Conservation (phyloP, 2,329 filamentous ascomycete genomes). For the Orbilia javanica region DNA sequence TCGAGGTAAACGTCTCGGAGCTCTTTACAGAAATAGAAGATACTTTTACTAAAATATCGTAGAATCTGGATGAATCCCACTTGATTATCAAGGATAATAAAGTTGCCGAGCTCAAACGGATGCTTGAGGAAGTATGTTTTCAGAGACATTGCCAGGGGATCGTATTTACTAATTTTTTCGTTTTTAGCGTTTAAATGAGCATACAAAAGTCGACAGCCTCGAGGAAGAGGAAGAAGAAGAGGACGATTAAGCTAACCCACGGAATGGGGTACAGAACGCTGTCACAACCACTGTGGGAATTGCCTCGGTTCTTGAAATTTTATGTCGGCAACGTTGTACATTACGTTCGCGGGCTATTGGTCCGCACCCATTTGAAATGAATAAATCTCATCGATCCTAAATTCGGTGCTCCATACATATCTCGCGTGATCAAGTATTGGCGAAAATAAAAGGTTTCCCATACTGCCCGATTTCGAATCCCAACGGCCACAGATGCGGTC, state of each 20-base stretch:
- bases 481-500: not conserved
- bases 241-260: conserved; percentile 31
- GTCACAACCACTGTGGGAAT: not conserved
- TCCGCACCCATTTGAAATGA: not conserved
- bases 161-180: not conserved
- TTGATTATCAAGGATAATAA: conserved; percentile 62
- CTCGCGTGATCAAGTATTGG: conserved; percentile 6
- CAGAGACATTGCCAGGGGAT: not conserved
- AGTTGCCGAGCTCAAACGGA: conserved; percentile 61
- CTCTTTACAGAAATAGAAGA: not conserved
- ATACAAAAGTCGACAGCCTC: conserved; percentile 55
- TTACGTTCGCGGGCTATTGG: conserved; percentile 9
- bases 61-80: conserved; percentile 61
- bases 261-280: not conserved
- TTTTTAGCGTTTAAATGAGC: conserved; percentile 49
- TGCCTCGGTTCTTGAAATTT: not conserved
- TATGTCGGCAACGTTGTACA: conserved; percentile 7
- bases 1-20: conserved; percentile 48
- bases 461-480: not conserved
- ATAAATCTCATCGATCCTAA: not conserved
- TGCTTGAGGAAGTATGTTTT: conserved; percentile 59
- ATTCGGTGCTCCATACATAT: too few species aligned
- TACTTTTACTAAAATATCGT: not conserved
- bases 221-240: conserved; percentile 57
- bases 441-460: not conserved